Percentiles rank a stretch among this genome's conserved stretches.
Conservation (phyloP, 169 alveolate species). For the Cryptosporidium canis region DNA sequence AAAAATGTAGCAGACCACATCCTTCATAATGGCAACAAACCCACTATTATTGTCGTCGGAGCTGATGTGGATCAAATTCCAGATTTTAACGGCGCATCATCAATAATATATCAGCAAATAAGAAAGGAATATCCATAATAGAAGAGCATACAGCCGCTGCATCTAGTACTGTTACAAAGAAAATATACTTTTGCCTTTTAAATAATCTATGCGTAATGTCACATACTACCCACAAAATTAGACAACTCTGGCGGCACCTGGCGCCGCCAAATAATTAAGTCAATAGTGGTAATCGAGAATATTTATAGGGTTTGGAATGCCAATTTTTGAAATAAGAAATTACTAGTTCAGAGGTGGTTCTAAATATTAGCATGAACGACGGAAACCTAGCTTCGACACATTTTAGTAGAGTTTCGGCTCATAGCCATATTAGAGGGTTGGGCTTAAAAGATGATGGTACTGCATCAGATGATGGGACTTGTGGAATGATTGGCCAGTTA, state of each 20-base stretch:
- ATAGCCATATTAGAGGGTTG: slow-evolving; percentile 98
- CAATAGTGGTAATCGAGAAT: too few relatives aligned
- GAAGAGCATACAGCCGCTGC: too few relatives aligned
- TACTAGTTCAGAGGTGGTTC: neutral
- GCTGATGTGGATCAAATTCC: slow-evolving; percentile 31
- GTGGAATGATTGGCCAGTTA: slow-evolving; percentile 98
- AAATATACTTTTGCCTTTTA: neutral
- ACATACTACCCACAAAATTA: neutral
- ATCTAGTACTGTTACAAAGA: neutral
- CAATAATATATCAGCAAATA: neutral
- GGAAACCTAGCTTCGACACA: neutral
- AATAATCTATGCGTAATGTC: neutral
- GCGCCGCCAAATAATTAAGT: neutral
- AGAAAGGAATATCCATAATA: neutral
- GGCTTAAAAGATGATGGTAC: slow-evolving; percentile 95
- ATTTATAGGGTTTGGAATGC: neutral
- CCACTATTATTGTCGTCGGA: slow-evolving; percentile 42
- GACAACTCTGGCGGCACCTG: neutral
- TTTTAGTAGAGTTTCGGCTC: slow-evolving; percentile 92
- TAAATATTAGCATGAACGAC: neutral
- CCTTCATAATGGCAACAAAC: neutral
- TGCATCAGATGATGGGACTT: slow-evolving; percentile 83
- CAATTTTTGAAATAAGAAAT: neutral
- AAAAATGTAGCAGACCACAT: slow-evolving; percentile 1
- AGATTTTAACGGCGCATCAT: neutral